These are phyloP conservation scores for Puccinia novopanici DNA, from an alignment of 1,284 basidiomycete genomes.

Conservation along the genomic window DNA sequence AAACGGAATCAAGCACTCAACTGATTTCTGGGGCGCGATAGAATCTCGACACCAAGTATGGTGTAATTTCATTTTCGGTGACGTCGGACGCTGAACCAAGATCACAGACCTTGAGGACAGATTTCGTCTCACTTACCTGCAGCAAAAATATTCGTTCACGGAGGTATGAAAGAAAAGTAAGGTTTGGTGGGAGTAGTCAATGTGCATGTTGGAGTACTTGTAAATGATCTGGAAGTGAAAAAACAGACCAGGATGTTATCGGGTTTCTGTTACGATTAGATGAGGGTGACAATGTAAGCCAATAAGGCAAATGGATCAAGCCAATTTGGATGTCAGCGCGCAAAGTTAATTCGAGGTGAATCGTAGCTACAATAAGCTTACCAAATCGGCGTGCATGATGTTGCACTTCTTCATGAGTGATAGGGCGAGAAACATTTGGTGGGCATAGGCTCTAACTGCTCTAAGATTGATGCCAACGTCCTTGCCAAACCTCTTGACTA, in stretches of 20 bases:
- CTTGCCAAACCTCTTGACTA: slow-evolving; percentile 98
- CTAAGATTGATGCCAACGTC: slow-evolving; percentile 94
- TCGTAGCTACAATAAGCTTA: slow-evolving; percentile 37
- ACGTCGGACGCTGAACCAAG: slow-evolving; percentile 92
- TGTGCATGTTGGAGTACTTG: background rate
- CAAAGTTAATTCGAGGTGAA: background rate
- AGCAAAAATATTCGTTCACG: background rate
- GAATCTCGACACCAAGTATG: slow-evolving; percentile 95
- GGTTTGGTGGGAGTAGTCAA: background rate
- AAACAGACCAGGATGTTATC: slow-evolving; percentile 83
- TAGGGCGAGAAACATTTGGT: slow-evolving; percentile 88
- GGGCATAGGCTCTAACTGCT: slow-evolving; percentile 95
- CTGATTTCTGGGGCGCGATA: slow-evolving; percentile 99
- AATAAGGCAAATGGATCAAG: background rate
- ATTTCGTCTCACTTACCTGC: slow-evolving; percentile 93
- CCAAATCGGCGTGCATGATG: slow-evolving; percentile 94
- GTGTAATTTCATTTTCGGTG: slow-evolving; percentile 93
- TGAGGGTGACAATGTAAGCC: background rate
- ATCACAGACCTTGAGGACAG: slow-evolving; percentile 90
- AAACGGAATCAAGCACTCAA: slow-evolving; percentile 61
- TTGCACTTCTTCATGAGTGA: slow-evolving; percentile 82
- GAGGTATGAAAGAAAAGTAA: background rate
- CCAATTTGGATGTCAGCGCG: background rate
- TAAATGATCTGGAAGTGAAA: background rate
- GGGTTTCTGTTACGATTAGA: slow-evolving; percentile 67